These are phyloP conservation scores for Aspergillus sp. DNA, from an alignment of 2,329 filamentous ascomycete species.

Conservation along the genomic window DNA sequence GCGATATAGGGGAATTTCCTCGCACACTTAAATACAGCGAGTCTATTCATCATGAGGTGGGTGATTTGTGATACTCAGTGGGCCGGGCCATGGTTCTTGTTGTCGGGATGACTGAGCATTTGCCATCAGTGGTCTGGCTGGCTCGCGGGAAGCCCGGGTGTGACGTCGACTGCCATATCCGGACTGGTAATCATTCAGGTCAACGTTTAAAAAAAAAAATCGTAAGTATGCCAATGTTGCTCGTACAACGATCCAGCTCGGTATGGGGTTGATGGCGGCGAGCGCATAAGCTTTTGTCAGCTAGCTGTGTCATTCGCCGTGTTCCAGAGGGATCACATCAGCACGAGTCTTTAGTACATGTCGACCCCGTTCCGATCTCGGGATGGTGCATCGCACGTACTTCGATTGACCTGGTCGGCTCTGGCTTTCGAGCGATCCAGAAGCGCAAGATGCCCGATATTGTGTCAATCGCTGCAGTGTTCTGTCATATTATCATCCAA, in stretches of 20 bases:
- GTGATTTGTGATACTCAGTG: neutral
- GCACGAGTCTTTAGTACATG: neutral
- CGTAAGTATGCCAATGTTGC: neutral
- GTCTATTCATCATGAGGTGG: neutral
- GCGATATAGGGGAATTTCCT: neutral
- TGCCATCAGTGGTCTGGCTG: neutral
- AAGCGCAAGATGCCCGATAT: too few relatives aligned
- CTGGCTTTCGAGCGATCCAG: too few relatives aligned
- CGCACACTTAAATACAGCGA: neutral
- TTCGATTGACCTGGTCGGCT: neutral
- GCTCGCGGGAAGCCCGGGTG: neutral
- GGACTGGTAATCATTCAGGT: neutral
- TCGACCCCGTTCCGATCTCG: neutral
- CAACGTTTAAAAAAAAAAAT: neutral
- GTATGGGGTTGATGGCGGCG: neutral
- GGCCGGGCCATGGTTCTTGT: slow-evolving; percentile 8
- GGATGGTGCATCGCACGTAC: neutral
- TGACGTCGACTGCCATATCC: slow-evolving; percentile 2
- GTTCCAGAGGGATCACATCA: neutral
- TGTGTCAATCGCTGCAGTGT: too few relatives aligned
- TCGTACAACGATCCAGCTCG: neutral
- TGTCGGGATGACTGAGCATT: slow-evolving; percentile 2
- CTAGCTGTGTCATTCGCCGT: neutral
- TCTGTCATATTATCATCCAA: too few relatives aligned
- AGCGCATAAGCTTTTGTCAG: neutral